These are phyloP conservation scores for Chaetomium tenue DNA, from an alignment of 495 filamentous ascomycete species.

Conservation along the genomic window DNA sequence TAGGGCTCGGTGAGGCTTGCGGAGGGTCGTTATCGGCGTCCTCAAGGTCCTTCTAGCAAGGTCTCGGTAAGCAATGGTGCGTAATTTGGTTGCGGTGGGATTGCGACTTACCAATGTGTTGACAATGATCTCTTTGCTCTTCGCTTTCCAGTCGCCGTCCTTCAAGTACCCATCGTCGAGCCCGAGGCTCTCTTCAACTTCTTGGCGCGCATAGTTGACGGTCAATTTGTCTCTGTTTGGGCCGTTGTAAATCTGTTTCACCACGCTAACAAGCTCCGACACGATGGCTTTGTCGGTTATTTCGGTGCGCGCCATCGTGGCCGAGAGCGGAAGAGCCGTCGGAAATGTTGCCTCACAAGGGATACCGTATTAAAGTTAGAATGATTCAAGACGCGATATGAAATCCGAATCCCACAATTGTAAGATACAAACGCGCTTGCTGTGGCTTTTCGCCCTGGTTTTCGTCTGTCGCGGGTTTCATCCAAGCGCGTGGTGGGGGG, in stretches of 20 bases:
- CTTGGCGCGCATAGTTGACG: constrained; percentile 68
- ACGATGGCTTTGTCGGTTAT: constrained; percentile 14
- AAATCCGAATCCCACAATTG: not conserved
- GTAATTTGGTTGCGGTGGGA: too few species aligned
- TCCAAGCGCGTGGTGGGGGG: not conserved
- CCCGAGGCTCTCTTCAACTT: constrained; percentile 61
- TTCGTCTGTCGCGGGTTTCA: not conserved
- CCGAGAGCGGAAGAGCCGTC: not conserved
- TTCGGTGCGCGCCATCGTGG: constrained; percentile 16
- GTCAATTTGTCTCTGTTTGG: constrained; percentile 66
- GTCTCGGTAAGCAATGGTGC: not conserved
- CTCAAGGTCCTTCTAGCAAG: constrained; percentile 6
- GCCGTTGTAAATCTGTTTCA: constrained; percentile 55
- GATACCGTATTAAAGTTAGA: not conserved
- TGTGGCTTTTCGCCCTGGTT: not conserved
- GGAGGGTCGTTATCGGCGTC: constrained; percentile 8
- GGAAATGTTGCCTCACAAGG: not conserved
- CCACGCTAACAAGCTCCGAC: constrained; percentile 55
- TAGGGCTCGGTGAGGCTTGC: not conserved
- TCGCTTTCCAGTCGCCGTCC: constrained; percentile 68
- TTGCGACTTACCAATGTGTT: constrained; percentile 63
- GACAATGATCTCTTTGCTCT: constrained; percentile 72
- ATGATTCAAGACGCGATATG: not conserved
- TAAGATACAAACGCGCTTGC: not conserved
- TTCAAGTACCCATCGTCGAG: constrained; percentile 72